A percentile compares a stretch with the other conserved stretches of the same genome.
These are phyloP conservation scores for Pyrenopolyporus hunteri DNA, from an alignment of 495 filamentous ascomycete genomes.

Conservation along the genomic window DNA sequence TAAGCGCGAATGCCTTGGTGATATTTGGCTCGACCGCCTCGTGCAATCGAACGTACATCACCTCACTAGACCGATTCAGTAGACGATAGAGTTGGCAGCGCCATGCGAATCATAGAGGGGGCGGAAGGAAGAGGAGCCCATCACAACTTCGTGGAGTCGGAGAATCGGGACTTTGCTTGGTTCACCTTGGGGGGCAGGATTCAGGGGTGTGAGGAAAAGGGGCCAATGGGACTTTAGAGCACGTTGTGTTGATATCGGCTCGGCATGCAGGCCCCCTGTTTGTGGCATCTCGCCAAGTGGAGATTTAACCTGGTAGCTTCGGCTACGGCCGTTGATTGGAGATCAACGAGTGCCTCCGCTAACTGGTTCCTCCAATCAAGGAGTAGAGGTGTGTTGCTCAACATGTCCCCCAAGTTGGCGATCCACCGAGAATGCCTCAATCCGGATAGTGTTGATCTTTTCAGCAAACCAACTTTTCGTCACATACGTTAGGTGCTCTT, in stretches of 20 bases:
- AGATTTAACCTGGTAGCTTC: constrained; percentile 14
- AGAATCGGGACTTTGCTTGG: constrained; percentile 26
- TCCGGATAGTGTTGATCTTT: constrained; percentile 2
- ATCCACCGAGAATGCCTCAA: constrained; percentile 16
- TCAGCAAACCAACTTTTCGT: constrained; percentile 4
- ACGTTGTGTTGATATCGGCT: constrained; percentile 21
- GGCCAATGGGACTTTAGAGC: constrained; percentile 24
- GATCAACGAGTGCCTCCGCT: constrained; percentile 15
- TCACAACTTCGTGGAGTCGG: constrained; percentile 30
- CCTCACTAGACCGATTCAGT: constrained; percentile 27
- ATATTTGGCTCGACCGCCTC: constrained; percentile 32
- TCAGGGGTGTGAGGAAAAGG: background rate
- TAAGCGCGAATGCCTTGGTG: constrained; percentile 36
- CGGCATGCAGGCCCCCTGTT: constrained; percentile 26
- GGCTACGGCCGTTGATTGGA: constrained; percentile 35
- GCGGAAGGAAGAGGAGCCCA: constrained; percentile 23
- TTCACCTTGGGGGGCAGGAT: constrained; percentile 23
- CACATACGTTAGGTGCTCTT: constrained; percentile 11
- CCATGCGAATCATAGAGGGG: constrained; percentile 25
- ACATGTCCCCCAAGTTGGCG: constrained; percentile 15
- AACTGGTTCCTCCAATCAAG: constrained; percentile 19
- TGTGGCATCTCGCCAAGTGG: constrained; percentile 15
- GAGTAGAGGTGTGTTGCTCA: constrained; percentile 5
- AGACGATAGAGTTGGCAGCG: constrained; percentile 2
- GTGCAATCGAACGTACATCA: constrained; percentile 28